Conservation (phyloP, 352 stramenopile genomes). For the Aphanomyces astaci region DNA sequence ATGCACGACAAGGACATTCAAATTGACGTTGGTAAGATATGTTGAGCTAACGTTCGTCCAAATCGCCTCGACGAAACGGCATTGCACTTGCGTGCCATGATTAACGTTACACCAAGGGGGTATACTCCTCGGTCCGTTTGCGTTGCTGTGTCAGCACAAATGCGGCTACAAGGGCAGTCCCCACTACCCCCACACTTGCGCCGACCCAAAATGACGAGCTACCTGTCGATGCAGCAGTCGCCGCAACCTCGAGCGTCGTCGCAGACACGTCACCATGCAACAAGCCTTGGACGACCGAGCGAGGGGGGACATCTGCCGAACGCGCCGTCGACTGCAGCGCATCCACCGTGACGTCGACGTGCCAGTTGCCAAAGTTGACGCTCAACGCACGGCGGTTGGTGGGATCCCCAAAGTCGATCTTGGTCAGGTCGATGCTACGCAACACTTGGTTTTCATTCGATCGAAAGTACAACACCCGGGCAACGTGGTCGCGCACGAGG, state of each 20-base stretch:
- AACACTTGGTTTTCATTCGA: conserved; percentile 64
- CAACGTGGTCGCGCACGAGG: conserved; percentile 57
- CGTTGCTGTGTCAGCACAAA: neutral
- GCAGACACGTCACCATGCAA: neutral
- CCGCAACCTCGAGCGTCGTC: no score
- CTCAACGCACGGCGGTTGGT: conserved; percentile 42
- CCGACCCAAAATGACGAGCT: neutral
- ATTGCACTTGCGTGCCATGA: no score
- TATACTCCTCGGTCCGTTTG: neutral
- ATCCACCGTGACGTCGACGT: conserved; percentile 42
- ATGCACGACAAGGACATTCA: no score
- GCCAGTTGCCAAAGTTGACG: conserved; percentile 58
- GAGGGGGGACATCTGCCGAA: conserved; percentile 54
- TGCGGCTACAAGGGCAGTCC: neutral
- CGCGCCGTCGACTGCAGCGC: conserved; percentile 33
- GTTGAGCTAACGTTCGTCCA: no score
- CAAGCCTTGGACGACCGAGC: conserved; percentile 30
- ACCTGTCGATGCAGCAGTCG: neutral
- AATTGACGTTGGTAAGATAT: no score
- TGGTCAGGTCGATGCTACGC: conserved; percentile 46
- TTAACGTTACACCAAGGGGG: neutral
- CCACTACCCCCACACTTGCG: neutral
- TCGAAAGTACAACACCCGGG: conserved; percentile 56
- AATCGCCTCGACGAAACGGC: no score
- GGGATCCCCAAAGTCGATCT: conserved; percentile 41